Evolutionary conservation across 2,329 filamentous ascomycete species (phyloP), one percentile per base, ranked within the genome.

Genomic region (Dactylonectria macrodidyma): DNA sequence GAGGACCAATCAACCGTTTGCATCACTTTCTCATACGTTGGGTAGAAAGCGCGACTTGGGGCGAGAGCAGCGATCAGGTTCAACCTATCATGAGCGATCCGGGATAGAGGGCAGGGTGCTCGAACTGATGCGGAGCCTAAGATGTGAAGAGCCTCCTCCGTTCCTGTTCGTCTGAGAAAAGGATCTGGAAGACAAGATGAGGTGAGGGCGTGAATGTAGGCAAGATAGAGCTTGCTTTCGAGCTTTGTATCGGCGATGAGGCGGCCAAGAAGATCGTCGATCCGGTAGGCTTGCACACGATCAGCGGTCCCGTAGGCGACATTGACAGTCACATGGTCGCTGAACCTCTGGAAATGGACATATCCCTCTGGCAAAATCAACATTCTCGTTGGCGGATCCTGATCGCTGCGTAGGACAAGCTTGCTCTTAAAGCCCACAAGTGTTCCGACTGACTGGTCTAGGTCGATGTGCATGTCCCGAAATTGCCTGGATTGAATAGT

Each of bases 141-240:
- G 1, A 88, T 86, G 0, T 73, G 69, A 0, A 91, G 71, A 0
- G 88, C 86, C 52, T 86, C 76, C 68, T 91, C 88, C 0, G 87
- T 89, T 0, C 89, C 89, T 0, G 87, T 91, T 5, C 77, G 76
- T 0, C 72, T 54, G 0, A 84, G 87, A 0, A 90, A 78, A 0
- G 77, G 78, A 69, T 91, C 88, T 0, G 85, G 84, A 0, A 89
- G 76, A 30, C 81, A 87, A 56, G 83, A 82, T 0, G 88, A 87
- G 0, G 89, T 91, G 0, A 89, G 63, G 0, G 85, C 87, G 67
- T 91, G 88, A 0, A 91, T 75, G 33, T 86, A 86, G 9, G 80
- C 79, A 0, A 89, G 77, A 19, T 84, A 82, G 0, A 92, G 77
- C 59, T 86, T 88, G 74, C 86, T 88, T 11, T 84, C 81, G 0